Percentiles rank a stretch among this genome's conserved stretches.
phyloP scores from a whole-genome alignment of 2,329 filamentous ascomycete species.

The Colletotrichum cuscutae region DNA sequence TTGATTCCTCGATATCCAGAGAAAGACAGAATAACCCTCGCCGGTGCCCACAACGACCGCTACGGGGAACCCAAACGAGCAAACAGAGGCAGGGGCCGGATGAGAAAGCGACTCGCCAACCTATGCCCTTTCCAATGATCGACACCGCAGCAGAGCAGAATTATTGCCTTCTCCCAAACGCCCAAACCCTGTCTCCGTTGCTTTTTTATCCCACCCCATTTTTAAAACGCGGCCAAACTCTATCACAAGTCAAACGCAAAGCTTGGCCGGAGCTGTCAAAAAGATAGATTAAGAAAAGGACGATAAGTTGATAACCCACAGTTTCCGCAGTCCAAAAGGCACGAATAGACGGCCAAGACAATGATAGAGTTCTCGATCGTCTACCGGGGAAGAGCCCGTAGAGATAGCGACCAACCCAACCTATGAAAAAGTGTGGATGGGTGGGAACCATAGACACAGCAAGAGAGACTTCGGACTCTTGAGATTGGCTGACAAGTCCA shows the following conservation, averaged over 20 bases:
- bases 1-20: background rate
- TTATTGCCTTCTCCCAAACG: background rate
- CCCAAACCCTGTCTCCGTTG: background rate
- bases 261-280: background rate
- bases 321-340: too few relatives aligned
- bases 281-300: background rate
- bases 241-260: background rate
- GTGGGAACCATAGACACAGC: background rate
- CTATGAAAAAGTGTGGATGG: background rate
- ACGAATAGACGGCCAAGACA: background rate
- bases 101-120: background rate
- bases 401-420: background rate
- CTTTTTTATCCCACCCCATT: background rate
- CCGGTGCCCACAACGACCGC: background rate
- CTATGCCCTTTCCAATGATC: background rate
- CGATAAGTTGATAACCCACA: too few relatives aligned
- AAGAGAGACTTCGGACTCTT: background rate
- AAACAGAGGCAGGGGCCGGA: background rate
- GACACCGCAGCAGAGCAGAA: background rate
- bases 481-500: background rate
- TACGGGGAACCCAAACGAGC: background rate
- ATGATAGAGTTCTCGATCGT: background rate
- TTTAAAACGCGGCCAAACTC: conserved; percentile 19
- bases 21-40: too few relatives aligned
- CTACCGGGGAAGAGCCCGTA: background rate